Base-by-base conservation (phyloP, 805 yeast species). In the Teunomyces gatunensis region DNA sequence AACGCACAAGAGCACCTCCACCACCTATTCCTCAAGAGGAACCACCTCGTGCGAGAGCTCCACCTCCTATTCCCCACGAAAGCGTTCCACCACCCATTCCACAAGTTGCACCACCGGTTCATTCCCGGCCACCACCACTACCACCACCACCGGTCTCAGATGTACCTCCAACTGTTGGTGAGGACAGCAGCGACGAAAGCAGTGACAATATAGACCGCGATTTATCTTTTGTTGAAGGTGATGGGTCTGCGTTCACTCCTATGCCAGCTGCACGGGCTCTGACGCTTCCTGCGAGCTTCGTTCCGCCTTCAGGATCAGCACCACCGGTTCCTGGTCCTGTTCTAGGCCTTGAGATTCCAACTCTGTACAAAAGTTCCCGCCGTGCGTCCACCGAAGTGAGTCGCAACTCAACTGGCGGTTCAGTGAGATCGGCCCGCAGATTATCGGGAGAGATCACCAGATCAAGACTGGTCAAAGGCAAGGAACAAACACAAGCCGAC, bases 401-500 rank as follows among this genome's bases (percentile, higher is more conserved):
- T 11, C 42, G 47, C 13, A 48, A 35, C 20, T 42, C 56, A 4
- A 53, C 54, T 2, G 59, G 55, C 2, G 43, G 46, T 10, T 54
- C 58, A 2, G 35, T 44, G 18, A 57, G 55, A 11, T 48, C 58
- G 6, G 36, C 28, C 42, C 27, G 23, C 25, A 21, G 40, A 12
- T 20, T 17, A 9, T 37, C 40, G 3, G 18, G 13, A 2, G 64
- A 58, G 11, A 2, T 52, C 6, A 39, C 55, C 2, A 41, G 62
- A 20, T 32, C 54, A 12, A 52, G 51, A 23, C 55, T 63, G 2
- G 39, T 50, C 30, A 52, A 51, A 25, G 55, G 51, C 15, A 54
- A 53, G 15, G 68, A 58, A 34, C 54, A 51, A 33, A 51, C 60
- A 2, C 73, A 63, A 43, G 74, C 76, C 2, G 69, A 64, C 5